A percentile compares a stretch with the other conserved stretches of the same genome.
Conservation (phyloP, 2,329 filamentous ascomycete genomes). For the Phoma sp. region DNA sequence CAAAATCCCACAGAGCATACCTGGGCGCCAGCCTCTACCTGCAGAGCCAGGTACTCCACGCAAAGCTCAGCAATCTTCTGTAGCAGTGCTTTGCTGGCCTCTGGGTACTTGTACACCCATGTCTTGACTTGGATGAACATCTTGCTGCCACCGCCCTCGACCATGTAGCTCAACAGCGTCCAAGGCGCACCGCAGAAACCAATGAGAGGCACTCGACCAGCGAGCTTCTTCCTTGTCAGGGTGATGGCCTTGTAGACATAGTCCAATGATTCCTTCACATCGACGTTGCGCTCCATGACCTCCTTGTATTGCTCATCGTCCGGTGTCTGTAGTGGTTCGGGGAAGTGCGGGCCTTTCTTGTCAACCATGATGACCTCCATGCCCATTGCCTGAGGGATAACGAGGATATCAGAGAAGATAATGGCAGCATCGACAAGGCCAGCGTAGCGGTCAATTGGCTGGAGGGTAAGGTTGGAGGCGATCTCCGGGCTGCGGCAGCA, state of each 20-base stretch:
- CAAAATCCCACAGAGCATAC: slow-evolving; percentile 49
- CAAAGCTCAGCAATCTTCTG: slow-evolving; percentile 94
- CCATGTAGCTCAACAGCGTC: slow-evolving; percentile 98
- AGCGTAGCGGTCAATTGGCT: slow-evolving; percentile 89
- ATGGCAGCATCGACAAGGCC: slow-evolving; percentile 95
- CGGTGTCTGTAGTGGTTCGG: slow-evolving; percentile 79
- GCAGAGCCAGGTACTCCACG: slow-evolving; percentile 90
- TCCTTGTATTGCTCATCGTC: slow-evolving; percentile 82
- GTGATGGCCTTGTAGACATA: slow-evolving; percentile 98
- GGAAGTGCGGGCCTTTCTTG: slow-evolving; percentile 95
- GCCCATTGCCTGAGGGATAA: slow-evolving; percentile 96
- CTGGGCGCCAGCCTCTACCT: slow-evolving; percentile 93
- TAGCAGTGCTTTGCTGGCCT: slow-evolving; percentile 80
- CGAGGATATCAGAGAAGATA: slow-evolving; percentile 98
- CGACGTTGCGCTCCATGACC: slow-evolving; percentile 78
- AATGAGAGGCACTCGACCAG: slow-evolving; percentile 88
- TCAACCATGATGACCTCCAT: slow-evolving; percentile 99
- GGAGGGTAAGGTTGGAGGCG: slow-evolving; percentile 89
- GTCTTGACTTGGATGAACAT: slow-evolving; percentile 94
- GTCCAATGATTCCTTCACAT: slow-evolving; percentile 82
- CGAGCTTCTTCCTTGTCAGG: slow-evolving; percentile 84
- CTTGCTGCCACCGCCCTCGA: slow-evolving; percentile 95
- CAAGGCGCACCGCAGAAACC: slow-evolving; percentile 97
- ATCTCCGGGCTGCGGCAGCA: slow-evolving; percentile 95
- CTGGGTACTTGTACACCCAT: slow-evolving; percentile 90